Evolutionary conservation across 106 monocot species (phyloP), one percentile per base, ranked within the genome.

Genomic region (Phalaenopsis aphrodite): DNA sequence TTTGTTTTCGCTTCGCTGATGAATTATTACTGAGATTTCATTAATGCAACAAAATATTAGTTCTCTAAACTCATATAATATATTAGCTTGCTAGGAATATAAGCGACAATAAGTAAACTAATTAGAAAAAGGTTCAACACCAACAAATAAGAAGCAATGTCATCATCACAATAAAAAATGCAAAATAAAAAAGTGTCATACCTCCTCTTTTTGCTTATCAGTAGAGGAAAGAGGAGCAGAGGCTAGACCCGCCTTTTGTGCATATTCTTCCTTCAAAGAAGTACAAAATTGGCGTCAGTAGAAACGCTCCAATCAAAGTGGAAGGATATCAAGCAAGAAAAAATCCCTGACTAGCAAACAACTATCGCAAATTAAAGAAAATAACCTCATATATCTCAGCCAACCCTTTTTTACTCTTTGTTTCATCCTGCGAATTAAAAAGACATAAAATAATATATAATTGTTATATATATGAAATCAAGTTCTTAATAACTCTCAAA

Each of bases 351-450:
- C 36, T 36, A 14, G 37, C n/a, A 52, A 73, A 4, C 12, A 43
- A 79, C 48, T 18, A 5, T 36, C 48, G 77, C 79, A 48, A 72
- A 21, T 61, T 65, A 24, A 23, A 65, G 64, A 65, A 0, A 38
- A 39, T 4, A 69, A 95, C 98, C 98, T 99, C 94, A 76, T 99
- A 99, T 48, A 99, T 82, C 87, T 99, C 95, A 83, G 93, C 99
- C 68, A 95, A 91, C 0, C 94, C 93, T 80, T 95, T 95, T 79
- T 93, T 86, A 84, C 94, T 99, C 86, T 99, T 99, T 57, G 81
- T 95, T 77, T 99, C 94, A 82, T 99, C 98, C 98, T 99, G 91
- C 55, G 81, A 10, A 41, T 64, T 80, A 67, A 72, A 52, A 47
- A 19, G 0, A 64, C n/a, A 72, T 19, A 11, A 19, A 65, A 57